Base-by-base conservation (phyloP, 805 yeast species). In the Cyberlindnera saturnus region DNA sequence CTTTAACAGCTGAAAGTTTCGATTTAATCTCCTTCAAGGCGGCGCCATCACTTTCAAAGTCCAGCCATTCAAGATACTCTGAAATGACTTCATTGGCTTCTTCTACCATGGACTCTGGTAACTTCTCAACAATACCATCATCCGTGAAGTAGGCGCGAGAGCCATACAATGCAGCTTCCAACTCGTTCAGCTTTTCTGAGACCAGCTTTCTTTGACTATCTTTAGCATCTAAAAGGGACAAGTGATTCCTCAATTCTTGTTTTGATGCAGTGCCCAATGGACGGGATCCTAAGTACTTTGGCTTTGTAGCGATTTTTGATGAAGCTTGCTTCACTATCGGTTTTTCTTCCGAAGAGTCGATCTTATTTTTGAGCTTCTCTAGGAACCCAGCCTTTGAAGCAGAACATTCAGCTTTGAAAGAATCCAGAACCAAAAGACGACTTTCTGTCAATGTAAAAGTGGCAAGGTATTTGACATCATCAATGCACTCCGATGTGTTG, bases 141-240 rank as follows among this genome's bases (percentile, higher is more conserved):
- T 77, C 78, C 15, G 77, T 83, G 16, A 86, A 53, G 41, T 66
- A 71, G 9, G 75, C 70, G 44, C 95, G 77, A 28, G 86, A 69
- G 45, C 73, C 73, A 65, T 91, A 90, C 42, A 89, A 67, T n/a
- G 75, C 65, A 17, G 80, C 73, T 63, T 91, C 98, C 17, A 91
- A 71, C 31, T 70, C 64, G 61, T 90, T 91, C 51, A 77, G 74
- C 28, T 75, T 64, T 43, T 77, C 78, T 36, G 85, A 85, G 34
- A 76, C 64, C 41, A 67, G 63, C 26, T 66, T 63, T 42, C 86
- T 70, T 41, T 71, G 77, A 13, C 65, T 62, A 52, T 88, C 96
- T 44, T 69, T 69, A 18, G 60, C 57, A 44, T 77, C 79, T 59
- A 83, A 69, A 15, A 65, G 65, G 32, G 64, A 62, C 52, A 91